Evolutionary conservation across 208 protist genomes (phyloP).

Genomic region (Trypanosoma melophagium): DNA sequence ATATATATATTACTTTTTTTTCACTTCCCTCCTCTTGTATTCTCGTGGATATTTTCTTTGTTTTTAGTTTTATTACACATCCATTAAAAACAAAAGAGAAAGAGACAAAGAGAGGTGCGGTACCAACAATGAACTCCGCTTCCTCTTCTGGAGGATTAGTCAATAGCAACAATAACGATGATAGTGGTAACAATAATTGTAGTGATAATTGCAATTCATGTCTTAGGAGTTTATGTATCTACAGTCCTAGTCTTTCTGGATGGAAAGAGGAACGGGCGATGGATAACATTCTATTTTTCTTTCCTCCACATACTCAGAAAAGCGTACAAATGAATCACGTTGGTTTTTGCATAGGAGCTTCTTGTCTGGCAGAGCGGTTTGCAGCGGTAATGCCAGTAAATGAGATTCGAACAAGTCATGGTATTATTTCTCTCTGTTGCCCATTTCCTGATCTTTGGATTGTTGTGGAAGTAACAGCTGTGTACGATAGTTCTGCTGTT

Average conservation of each 20-base stretch:
- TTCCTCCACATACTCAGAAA: slow-evolving; percentile 29
- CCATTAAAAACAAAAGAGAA: background rate
- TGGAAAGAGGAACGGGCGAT: slow-evolving; percentile 47
- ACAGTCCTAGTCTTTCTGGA: slow-evolving; percentile 47
- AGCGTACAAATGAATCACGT: slow-evolving; percentile 69
- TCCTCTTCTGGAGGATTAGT: too few species aligned
- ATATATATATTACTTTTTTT: background rate
- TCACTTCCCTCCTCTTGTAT: background rate
- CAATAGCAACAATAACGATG: background rate
- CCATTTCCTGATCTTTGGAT: slow-evolving; percentile 28
- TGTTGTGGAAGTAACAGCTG: slow-evolving; percentile 18
- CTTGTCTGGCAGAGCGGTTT: slow-evolving; percentile 43
- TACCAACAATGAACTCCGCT: background rate
- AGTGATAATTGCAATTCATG: background rate
- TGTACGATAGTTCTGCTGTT: slow-evolving; percentile 17
- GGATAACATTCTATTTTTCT: slow-evolving; percentile 76
- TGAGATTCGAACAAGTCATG: slow-evolving; percentile 20
- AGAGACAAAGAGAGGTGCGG: background rate
- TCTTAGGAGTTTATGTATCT: slow-evolving; percentile 49
- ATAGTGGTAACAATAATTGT: background rate
- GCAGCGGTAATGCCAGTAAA: slow-evolving; percentile 7
- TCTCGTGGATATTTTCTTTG: background rate
- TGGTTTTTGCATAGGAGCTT: slow-evolving; percentile 66
- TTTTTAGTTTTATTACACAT: background rate
- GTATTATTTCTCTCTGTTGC: slow-evolving; percentile 16